A percentile compares a stretch with the other conserved stretches of the same genome.
Conservation (phyloP, 2,329 filamentous ascomycete species). For the Drechslera avenae region DNA sequence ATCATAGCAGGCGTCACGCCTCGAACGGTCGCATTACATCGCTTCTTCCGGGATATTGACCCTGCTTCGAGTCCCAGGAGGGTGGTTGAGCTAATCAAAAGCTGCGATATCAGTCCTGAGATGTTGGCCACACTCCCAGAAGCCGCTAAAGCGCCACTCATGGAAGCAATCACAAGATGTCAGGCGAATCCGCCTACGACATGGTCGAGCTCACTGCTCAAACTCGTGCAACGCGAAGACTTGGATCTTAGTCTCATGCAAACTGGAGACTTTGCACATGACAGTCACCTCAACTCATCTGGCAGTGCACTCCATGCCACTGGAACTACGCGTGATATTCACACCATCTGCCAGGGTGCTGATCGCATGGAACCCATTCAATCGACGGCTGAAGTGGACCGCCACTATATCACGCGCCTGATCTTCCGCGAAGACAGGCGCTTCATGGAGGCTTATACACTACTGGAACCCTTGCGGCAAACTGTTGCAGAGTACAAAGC, state of each 20-base stretch:
- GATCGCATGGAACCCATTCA: conserved; percentile 71
- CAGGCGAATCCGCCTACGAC: conserved; percentile 79
- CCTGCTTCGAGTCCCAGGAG: conserved; percentile 54
- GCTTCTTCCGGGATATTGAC: conserved; percentile 64
- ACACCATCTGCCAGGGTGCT: conserved; percentile 72
- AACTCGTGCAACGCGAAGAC: conserved; percentile 81
- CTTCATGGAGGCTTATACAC: conserved; percentile 79
- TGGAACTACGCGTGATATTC: conserved; percentile 66
- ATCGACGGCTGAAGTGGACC: conserved; percentile 81
- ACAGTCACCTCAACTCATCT: conserved; percentile 29
- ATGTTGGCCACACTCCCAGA: conserved; percentile 85
- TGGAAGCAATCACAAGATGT: conserved; percentile 82
- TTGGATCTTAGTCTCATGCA: conserved; percentile 57
- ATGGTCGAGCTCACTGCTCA: conserved; percentile 74
- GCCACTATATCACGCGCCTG: conserved; percentile 77
- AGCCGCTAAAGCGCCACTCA: conserved; percentile 77
- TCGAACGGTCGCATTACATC: conserved; percentile 70
- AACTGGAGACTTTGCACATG: conserved; percentile 26
- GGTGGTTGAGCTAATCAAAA: conserved; percentile 75
- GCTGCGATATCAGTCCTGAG: conserved; percentile 68
- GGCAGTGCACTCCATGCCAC: conserved; percentile 20
- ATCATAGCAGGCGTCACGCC: conserved; percentile 43
- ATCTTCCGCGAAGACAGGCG: conserved; percentile 92
- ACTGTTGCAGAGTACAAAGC: conserved; percentile 78
- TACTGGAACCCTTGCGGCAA: conserved; percentile 84